Percentiles rank a stretch among this genome's conserved stretches.
Conservation (phyloP, 1,284 basidiomycete species). For the Hemileia vastatrix region DNA sequence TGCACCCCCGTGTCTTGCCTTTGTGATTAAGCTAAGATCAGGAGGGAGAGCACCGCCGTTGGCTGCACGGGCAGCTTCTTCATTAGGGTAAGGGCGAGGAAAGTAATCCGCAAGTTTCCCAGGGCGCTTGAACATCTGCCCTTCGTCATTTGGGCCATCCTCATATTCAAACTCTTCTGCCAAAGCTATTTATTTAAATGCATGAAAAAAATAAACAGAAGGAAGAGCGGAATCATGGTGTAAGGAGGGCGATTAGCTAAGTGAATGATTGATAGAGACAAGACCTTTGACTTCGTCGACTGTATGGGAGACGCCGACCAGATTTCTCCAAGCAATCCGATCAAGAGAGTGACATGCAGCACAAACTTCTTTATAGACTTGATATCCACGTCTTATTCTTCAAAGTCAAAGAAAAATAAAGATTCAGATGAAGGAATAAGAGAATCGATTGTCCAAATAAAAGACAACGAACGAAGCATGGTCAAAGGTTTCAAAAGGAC, state of each 20-base stretch:
- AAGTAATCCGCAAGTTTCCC: conserved; percentile 96
- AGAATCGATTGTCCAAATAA: conserved; percentile 3
- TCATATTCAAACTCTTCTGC: conserved; percentile 95
- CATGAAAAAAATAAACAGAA: not conserved
- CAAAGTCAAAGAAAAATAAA: not conserved
- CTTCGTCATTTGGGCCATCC: conserved; percentile 88
- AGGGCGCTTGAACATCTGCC: conserved; percentile 97
- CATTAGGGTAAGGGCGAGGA: conserved; percentile 91
- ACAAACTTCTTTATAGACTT: conserved; percentile 98
- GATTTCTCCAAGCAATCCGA: conserved; percentile 98
- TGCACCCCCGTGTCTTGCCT: conserved; percentile 95
- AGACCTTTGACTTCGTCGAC: conserved; percentile 69
- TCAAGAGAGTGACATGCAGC: conserved; percentile 98
- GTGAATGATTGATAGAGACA: not conserved
- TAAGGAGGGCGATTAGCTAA: not conserved
- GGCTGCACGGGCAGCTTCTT: conserved; percentile 88
- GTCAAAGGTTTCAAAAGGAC: conserved; percentile 82
- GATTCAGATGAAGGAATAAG: conserved; percentile 14
- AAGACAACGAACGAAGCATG: conserved; percentile 54
- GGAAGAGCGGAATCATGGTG: not conserved
- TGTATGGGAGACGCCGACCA: conserved; percentile 95
- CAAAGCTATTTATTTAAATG: conserved; percentile 51
- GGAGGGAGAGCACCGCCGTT: conserved; percentile 95
- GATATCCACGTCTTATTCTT: conserved; percentile 95
- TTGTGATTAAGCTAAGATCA: conserved; percentile 92